Evolutionary conservation across 2,329 filamentous ascomycete genomes (phyloP), one percentile per base, ranked within the genome.

Genomic region (Phoma sp.): DNA sequence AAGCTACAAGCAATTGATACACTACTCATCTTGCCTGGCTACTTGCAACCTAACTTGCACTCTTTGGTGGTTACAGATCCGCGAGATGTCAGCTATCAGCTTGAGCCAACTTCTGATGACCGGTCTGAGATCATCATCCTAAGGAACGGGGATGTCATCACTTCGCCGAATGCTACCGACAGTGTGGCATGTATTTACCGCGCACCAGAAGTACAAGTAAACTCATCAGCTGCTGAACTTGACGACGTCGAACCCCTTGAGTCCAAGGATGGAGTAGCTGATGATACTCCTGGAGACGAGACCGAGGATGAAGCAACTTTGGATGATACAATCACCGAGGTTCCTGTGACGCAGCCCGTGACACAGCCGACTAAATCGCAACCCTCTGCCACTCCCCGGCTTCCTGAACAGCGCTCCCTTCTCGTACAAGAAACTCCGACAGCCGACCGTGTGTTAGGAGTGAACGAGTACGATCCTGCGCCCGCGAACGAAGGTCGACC

Each of bases 381-480:
- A 49, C 52, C 43, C 1, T 45, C 52, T n/a, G 55, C 65, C 3
- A 73, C 71, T 19, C 70, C 71, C 27, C 55, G 51, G 13, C 59
- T 67, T 9, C 64, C 66, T 3, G 48, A 63, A 24, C 53, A 70
- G 29, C 65, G 55, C 8, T 68, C 69, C 1, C 48, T 68, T n/a
- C 47, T 74, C 6, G 60, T 74, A 5, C 69, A 73, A 19, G 72
- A 74, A 46, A 74, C 72, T 1, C 72, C 72, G 6, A 69, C 67
- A 3, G 51, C 58, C 39, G 46, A 60, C 41, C 65, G 70, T 24
- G 40, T 60, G 29, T 49, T 52, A 13, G 49, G 47, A 6, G 9
- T 35, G 12, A 31, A 35, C 13, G 54, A 55, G 5, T 47, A 40
- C 4, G 12, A 40, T 7, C n/a, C 39, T n/a, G 38, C 35, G n/a